A percentile compares a stretch with the other conserved stretches of the same genome.
These are phyloP conservation scores for Alternaria alternata DNA, from an alignment of 2,329 filamentous ascomycete genomes.

Conservation along the genomic window DNA sequence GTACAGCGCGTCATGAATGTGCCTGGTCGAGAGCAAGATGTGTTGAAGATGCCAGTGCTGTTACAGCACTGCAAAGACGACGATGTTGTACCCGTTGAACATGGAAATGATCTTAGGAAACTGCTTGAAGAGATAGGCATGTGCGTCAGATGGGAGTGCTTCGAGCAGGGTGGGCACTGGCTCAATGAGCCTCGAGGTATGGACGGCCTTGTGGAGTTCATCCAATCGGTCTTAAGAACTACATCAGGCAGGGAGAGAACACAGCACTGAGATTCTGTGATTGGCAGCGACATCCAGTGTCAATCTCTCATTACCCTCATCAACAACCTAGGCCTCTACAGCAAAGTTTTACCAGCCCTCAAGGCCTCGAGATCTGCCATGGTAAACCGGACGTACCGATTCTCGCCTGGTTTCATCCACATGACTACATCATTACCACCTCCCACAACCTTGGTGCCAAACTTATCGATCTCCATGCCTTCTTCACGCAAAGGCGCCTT, in stretches of 20 bases:
- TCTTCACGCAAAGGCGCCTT: slow-evolving; percentile 73
- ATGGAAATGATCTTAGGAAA: slow-evolving; percentile 47
- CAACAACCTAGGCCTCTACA: slow-evolving; percentile 6
- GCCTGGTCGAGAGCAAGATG: neutral
- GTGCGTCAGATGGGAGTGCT: slow-evolving; percentile 51
- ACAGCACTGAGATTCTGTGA: neutral
- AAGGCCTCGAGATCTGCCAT: slow-evolving; percentile 28
- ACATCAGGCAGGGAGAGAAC: neutral
- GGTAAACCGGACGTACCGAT: slow-evolving; percentile 35
- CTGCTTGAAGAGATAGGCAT: slow-evolving; percentile 50
- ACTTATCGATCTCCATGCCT: slow-evolving; percentile 65
- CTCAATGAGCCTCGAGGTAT: slow-evolving; percentile 59
- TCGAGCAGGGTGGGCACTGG: slow-evolving; percentile 55
- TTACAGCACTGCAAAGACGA: slow-evolving; percentile 56
- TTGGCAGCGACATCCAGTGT: neutral
- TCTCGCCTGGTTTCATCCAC: slow-evolving; percentile 38
- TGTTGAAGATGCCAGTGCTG: slow-evolving; percentile 52
- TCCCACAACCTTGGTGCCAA: slow-evolving; percentile 35
- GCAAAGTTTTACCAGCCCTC: slow-evolving; percentile 25
- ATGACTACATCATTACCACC: slow-evolving; percentile 37
- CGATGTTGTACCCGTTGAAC: slow-evolving; percentile 50
- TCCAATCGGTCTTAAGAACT: slow-evolving; percentile 3
- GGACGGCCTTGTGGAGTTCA: slow-evolving; percentile 53
- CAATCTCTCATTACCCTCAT: neutral
- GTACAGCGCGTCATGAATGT: neutral